phyloP scores from a whole-genome alignment of 2,329 filamentous ascomycete species.

The Trichoderma sp. region DNA sequence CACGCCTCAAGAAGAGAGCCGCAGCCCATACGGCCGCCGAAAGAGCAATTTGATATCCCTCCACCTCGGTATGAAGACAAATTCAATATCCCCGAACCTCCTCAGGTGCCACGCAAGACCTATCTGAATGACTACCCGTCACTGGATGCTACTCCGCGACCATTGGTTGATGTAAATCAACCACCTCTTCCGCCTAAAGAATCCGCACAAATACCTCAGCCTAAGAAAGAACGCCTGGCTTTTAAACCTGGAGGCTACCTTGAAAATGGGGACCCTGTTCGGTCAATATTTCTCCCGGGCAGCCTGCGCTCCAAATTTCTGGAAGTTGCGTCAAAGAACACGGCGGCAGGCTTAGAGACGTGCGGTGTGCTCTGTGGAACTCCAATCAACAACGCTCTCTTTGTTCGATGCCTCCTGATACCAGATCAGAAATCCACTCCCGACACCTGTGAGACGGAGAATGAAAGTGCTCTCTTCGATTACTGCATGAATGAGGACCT shows the following conservation, averaged over 20 bases:
- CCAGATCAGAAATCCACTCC: constrained; percentile 87
- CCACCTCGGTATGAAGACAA: constrained; percentile 10
- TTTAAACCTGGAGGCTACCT: constrained; percentile 77
- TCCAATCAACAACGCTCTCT: constrained; percentile 87
- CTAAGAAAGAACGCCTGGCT: constrained; percentile 64
- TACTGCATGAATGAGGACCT: constrained; percentile 84
- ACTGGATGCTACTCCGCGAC: neutral
- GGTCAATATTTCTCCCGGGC: constrained; percentile 83
- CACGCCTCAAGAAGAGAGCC: constrained; percentile 28
- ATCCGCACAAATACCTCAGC: constrained; percentile 31
- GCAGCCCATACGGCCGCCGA: constrained; percentile 41
- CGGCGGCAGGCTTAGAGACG: constrained; percentile 80
- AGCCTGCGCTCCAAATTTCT: constrained; percentile 75
- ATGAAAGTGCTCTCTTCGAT: constrained; percentile 81
- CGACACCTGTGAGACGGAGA: constrained; percentile 93
- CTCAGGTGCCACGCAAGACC: constrained; percentile 33
- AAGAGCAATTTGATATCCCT: constrained; percentile 30
- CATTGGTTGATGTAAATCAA: neutral
- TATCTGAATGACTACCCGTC: constrained; percentile 29
- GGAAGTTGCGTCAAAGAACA: constrained; percentile 73
- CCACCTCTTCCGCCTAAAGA: constrained; percentile 38
- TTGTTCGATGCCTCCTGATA: constrained; percentile 84
- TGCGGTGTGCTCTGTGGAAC: constrained; percentile 94
- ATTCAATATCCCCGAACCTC: constrained; percentile 27
- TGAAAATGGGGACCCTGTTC: constrained; percentile 83